A percentile compares a stretch with the other conserved stretches of the same genome.
Conservation (phyloP, 306 rosid genomes). For the Casuarina glauca region DNA sequence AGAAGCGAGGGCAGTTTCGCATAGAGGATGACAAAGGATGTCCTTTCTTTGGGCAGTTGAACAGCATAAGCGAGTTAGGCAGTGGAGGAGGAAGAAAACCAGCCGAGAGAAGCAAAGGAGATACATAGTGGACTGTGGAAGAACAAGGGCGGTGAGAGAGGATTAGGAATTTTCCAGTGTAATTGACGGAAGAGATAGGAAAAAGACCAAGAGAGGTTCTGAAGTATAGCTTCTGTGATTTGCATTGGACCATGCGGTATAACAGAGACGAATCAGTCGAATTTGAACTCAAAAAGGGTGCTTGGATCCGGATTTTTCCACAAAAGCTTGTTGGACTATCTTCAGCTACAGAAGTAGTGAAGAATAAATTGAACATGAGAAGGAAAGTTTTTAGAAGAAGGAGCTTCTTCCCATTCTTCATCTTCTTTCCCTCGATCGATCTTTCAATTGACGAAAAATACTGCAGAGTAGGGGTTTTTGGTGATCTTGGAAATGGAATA, state of each 20-base stretch:
- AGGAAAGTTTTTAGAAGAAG: conserved; percentile 35
- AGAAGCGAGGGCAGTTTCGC: conserved; percentile 27
- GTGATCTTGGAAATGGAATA: neutral
- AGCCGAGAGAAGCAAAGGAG: conserved; percentile 30
- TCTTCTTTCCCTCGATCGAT: conserved; percentile 24
- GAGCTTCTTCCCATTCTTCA: conserved; percentile 39
- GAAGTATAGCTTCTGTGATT: conserved; percentile 33
- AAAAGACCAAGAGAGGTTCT: conserved; percentile 38
- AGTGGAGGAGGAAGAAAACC: conserved; percentile 61
- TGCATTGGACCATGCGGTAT: conserved; percentile 36
- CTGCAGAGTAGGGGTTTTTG: neutral
- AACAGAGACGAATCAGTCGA: conserved; percentile 36
- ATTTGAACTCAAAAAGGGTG: conserved; percentile 41
- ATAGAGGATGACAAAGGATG: conserved; percentile 23
- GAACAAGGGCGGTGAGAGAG: conserved; percentile 35
- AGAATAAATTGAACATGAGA: conserved; percentile 37
- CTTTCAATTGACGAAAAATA: neutral
- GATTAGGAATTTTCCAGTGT: conserved; percentile 25
- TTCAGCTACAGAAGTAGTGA: conserved; percentile 38
- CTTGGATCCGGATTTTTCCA: conserved; percentile 44
- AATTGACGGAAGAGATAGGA: conserved; percentile 37
- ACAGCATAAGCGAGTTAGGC: conserved; percentile 54
- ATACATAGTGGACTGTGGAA: conserved; percentile 44
- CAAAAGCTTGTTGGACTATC: conserved; percentile 33
- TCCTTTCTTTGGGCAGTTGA: conserved; percentile 50